phyloP scores from a whole-genome alignment of 352 stramenopile genomes.

The Pythium phragmiticola region DNA sequence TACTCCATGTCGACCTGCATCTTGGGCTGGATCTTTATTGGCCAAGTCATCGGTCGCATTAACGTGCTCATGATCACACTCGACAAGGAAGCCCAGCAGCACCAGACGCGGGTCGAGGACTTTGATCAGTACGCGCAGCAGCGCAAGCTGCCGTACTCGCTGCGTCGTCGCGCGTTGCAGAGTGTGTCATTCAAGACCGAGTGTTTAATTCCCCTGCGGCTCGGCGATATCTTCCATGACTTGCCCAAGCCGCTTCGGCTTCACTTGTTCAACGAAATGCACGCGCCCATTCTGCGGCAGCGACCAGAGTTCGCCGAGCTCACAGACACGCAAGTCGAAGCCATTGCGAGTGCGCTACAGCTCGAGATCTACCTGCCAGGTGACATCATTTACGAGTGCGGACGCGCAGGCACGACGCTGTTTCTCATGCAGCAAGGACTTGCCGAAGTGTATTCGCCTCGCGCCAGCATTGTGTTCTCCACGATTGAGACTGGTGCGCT shows the following conservation, averaged over 20 bases:
- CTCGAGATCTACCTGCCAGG: constrained; percentile 66
- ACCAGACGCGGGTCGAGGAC: constrained; percentile 48
- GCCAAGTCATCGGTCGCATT: constrained; percentile 68
- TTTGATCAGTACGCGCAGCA: constrained; percentile 74
- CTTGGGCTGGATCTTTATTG: constrained; percentile 76
- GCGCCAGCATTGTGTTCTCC: constrained; percentile 40
- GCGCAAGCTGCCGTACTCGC: constrained; percentile 35
- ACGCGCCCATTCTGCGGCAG: constrained; percentile 32
- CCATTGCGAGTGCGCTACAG: constrained; percentile 41
- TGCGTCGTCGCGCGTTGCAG: constrained; percentile 50
- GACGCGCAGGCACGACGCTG: constrained; percentile 38
- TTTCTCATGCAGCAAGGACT: constrained; percentile 51
- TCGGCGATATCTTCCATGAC: constrained; percentile 43
- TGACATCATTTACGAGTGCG: constrained; percentile 58
- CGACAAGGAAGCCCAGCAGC: constrained; percentile 55
- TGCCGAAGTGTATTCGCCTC: constrained; percentile 43
- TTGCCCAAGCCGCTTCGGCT: constrained; percentile 38
- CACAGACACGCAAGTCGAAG: constrained; percentile 46
- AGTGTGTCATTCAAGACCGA: constrained; percentile 55
- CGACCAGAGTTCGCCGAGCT: constrained; percentile 41
- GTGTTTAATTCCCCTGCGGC: constrained; percentile 40
- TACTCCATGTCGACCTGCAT: constrained; percentile 66
- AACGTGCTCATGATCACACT: constrained; percentile 69
- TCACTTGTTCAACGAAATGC: constrained; percentile 59
- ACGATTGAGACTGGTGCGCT: constrained; percentile 32